phyloP scores from a whole-genome alignment of 2,329 filamentous ascomycete genomes.

The Leptodontidium sp. region DNA sequence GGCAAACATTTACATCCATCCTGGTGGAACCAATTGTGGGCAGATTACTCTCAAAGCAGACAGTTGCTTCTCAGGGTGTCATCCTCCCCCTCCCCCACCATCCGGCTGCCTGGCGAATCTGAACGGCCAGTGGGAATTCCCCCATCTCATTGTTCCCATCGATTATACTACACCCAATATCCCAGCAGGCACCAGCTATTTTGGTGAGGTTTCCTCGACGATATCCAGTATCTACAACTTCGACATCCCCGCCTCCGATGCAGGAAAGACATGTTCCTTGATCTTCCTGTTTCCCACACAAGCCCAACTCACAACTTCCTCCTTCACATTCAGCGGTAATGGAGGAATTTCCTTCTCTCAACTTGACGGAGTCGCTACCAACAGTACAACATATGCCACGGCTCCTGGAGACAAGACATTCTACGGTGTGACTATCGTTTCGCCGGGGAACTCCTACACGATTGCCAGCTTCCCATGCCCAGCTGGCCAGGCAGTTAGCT shows the following conservation, averaged over 20 bases:
- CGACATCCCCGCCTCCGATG: slow-evolving; percentile 62
- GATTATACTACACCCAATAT: slow-evolving; percentile 53
- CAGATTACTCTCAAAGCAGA: slow-evolving; percentile 53
- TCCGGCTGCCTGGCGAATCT: slow-evolving; percentile 27
- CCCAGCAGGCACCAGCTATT: slow-evolving; percentile 53
- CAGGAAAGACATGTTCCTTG: slow-evolving; percentile 67
- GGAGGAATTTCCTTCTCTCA: slow-evolving; percentile 61
- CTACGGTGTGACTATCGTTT: slow-evolving; percentile 53
- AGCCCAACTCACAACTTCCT: slow-evolving; percentile 64
- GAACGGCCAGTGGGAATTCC: slow-evolving; percentile 58
- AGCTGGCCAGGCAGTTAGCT: slow-evolving; percentile 58
- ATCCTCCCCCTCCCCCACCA: slow-evolving; percentile 18
- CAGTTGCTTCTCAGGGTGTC: slow-evolving; percentile 18
- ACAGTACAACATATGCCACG: slow-evolving; percentile 61
- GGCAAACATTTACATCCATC: slow-evolving; percentile 58
- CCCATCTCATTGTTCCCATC: slow-evolving; percentile 55
- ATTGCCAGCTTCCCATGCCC: slow-evolving; percentile 64
- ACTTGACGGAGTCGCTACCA: slow-evolving; percentile 54
- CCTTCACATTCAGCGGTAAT: slow-evolving; percentile 60
- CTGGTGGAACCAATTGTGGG: slow-evolving; percentile 55
- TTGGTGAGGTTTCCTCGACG: slow-evolving; percentile 61
- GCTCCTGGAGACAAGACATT: slow-evolving; percentile 55
- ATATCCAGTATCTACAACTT: slow-evolving; percentile 73
- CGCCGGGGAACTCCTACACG: slow-evolving; percentile 57
- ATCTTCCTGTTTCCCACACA: slow-evolving; percentile 70